Conservation (phyloP, 179 eudicot genomes). For the Beta corolliflora region DNA sequence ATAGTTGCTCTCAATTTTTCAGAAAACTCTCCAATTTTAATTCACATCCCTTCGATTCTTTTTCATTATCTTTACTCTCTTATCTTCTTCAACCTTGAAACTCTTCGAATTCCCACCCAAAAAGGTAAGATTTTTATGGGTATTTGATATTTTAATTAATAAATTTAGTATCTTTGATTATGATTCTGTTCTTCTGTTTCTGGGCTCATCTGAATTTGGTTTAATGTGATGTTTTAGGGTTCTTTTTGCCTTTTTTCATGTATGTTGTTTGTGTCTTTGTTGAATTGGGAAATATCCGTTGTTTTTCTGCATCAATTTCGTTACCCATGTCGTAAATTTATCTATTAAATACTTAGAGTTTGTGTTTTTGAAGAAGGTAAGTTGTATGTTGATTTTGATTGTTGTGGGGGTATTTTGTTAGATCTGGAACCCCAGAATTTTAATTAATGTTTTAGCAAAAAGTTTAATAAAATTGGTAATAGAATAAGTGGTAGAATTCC, state of each 20-base stretch:
- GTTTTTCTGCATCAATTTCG: not conserved
- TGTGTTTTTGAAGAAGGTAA: not conserved
- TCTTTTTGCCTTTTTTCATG: not conserved
- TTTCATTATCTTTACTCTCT: conserved; percentile 1
- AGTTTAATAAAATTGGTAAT: not conserved
- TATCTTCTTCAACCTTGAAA: not conserved
- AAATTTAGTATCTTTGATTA: not conserved
- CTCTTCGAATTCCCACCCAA: not conserved
- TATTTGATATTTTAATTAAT: not conserved
- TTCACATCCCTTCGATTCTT: not conserved
- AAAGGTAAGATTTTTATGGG: conserved; percentile 17
- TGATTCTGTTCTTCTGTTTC: not conserved
- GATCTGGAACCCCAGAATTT: not conserved
- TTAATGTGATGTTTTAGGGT: not conserved
- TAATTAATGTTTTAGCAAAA: not conserved
- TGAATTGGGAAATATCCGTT: not conserved
- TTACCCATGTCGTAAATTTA: not conserved
- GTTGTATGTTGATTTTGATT: not conserved
- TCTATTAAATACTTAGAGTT: not conserved
- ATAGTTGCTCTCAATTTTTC: conserved; percentile 7
- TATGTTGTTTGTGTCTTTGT: not conserved
- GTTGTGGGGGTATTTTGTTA: not conserved
- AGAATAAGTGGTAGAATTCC: too few species aligned
- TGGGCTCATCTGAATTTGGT: not conserved
- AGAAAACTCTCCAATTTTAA: not conserved